phyloP scores from a whole-genome alignment of 768 basidiomycete species.

The Kwoniella shandongensis region DNA sequence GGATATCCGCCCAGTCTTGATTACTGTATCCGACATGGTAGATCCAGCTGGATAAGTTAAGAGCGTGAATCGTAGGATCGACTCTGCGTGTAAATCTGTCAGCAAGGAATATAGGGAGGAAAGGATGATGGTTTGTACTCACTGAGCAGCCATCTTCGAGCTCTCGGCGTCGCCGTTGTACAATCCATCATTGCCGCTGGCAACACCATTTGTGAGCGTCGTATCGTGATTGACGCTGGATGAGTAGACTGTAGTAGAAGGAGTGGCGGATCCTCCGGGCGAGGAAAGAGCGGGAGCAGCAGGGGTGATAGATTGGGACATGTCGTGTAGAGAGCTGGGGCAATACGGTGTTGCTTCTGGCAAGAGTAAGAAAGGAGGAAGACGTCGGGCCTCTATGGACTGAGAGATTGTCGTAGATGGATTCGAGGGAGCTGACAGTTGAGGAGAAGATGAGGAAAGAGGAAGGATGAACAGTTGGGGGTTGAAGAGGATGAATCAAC shows the following conservation, averaged over 20 bases:
- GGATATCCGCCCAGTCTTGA: conserved; percentile 41
- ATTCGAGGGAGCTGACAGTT: not conserved
- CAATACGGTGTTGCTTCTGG: too few species aligned
- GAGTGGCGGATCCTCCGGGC: conserved; percentile 8
- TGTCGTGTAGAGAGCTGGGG: too few species aligned
- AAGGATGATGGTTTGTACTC: not conserved
- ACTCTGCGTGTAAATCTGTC: not conserved
- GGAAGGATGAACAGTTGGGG: not conserved
- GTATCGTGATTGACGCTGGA: conserved; percentile 1
- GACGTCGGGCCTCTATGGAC: too few species aligned
- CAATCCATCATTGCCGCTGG: not conserved
- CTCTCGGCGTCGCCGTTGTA: conserved; percentile 21
- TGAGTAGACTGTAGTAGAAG: conserved; percentile 14
- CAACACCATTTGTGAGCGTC: not conserved
- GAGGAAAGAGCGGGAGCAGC: not conserved
- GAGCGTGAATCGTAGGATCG: conserved; percentile 25
- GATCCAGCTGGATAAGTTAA: conserved; percentile 27
- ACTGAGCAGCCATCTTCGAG: conserved; percentile 28
- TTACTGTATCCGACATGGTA: conserved; percentile 37
- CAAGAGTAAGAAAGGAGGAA: too few species aligned
- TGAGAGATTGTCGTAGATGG: too few species aligned
- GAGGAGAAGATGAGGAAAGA: not conserved
- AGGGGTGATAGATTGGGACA: too few species aligned
- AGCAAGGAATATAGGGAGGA: not conserved
- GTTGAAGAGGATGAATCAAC: too few species aligned